Base-by-base conservation (phyloP, 2,329 filamentous ascomycete species). In the Colletotrichum sp. region DNA sequence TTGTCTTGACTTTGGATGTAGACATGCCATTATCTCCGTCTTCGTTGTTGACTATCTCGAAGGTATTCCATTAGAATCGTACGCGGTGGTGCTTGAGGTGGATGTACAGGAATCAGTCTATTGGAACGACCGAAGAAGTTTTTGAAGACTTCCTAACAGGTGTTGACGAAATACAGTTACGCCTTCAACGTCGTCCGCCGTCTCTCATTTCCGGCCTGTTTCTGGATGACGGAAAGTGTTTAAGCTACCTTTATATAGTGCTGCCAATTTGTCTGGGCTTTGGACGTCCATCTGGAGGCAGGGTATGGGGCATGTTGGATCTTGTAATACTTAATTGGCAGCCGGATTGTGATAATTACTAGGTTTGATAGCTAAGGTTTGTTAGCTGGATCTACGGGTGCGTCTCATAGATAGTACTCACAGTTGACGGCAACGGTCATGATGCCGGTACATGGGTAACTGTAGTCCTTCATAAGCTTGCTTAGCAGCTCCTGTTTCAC, bases 361-460 rank as follows among this genome's bases (percentile, higher is more conserved):
- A n/a, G n/a, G n/a, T n/a, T n/a, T n/a, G n/a, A n/a, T n/a, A n/a
- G n/a, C n/a, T n/a, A n/a, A n/a, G n/a, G n/a, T n/a, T n/a, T n/a
- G n/a, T n/a, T n/a, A n/a, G n/a, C n/a, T n/a, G n/a, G n/a, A n/a
- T n/a, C n/a, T n/a, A n/a, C n/a, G n/a, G n/a, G n/a, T n/a, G n/a
- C n/a, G n/a, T n/a, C n/a, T n/a, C n/a, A n/a, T n/a, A n/a, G n/a
- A n/a, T n/a, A n/a, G n/a, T n/a, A n/a, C n/a, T n/a, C n/a, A n/a
- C n/a, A n/a, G n/a, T n/a, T n/a, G 39, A 6, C 9, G 1, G 39
- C 39, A 43, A 43, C 0, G 39, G 39, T n/a, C 39, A 0, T 12
- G 39, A 0, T n/a, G 18, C 39, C 39, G 6, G 39, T 0, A n/a
- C 3, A 43, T 0, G 39, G 0, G 18, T 43, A 12, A 2, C 39